Evolutionary conservation across 2,329 filamentous ascomycete genomes (phyloP).

Genomic region (Graphiopsis chlorocephala): DNA sequence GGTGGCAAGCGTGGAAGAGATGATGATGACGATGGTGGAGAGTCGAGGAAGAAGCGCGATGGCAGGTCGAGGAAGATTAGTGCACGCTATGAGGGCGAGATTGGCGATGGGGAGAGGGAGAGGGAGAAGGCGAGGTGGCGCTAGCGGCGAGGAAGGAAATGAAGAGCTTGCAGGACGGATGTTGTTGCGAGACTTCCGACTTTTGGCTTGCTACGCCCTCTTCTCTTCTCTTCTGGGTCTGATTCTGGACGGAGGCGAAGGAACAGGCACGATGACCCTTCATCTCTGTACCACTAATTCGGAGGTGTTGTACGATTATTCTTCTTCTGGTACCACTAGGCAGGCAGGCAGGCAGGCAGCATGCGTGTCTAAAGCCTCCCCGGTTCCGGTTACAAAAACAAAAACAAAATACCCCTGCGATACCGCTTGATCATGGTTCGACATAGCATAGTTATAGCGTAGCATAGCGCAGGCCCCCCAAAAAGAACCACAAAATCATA

Average conservation of each 20-base stretch:
- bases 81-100: constrained; percentile 16
- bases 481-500: background rate
- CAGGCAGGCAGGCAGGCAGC: background rate
- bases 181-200: background rate
- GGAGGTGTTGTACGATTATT: background rate
- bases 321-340: background rate
- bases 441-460: background rate
- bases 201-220: background rate
- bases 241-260: background rate
- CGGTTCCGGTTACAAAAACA: no score
- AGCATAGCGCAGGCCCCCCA: background rate
- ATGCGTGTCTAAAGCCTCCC: background rate
- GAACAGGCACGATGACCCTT: background rate
- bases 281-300: background rate
- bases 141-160: background rate
- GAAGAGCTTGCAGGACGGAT: background rate
- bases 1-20: constrained; percentile 36
- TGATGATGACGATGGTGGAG: constrained; percentile 14
- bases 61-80: constrained; percentile 13
- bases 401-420: background rate
- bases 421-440: background rate
- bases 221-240: background rate
- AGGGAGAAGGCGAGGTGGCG: constrained; percentile 14
- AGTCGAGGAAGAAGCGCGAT: constrained; percentile 10
- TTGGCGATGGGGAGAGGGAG: constrained; percentile 16